Conservation (phyloP, 2,329 filamentous ascomycete species). For the Fusarium sp. region DNA sequence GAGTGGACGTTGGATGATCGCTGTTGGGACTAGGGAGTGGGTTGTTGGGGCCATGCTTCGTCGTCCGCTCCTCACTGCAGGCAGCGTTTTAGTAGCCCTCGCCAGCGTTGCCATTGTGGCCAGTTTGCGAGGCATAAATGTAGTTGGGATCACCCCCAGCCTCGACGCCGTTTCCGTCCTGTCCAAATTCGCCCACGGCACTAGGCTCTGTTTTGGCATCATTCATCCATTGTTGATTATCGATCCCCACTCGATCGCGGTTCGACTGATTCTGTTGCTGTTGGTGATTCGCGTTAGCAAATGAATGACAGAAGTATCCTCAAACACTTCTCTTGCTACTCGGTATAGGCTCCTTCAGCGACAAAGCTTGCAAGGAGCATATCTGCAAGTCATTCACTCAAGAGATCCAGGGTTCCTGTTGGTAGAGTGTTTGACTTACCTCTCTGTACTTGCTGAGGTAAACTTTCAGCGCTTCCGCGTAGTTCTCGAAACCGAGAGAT, state of each 20-base stretch:
- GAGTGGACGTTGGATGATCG: not conserved
- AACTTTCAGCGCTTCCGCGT: constrained; percentile 96
- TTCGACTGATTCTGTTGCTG: constrained; percentile 55
- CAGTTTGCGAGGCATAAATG: constrained; percentile 62
- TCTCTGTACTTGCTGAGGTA: constrained; percentile 98
- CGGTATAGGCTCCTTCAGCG: not conserved
- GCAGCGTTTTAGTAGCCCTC: constrained; percentile 58
- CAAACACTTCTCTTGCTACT: not conserved
- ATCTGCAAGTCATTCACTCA: not conserved
- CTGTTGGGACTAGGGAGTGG: not conserved
- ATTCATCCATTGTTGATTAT: constrained; percentile 47
- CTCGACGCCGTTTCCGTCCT: constrained; percentile 54
- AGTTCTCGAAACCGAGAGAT: constrained; percentile 98
- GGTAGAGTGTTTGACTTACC: constrained; percentile 64
- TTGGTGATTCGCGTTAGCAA: constrained; percentile 10
- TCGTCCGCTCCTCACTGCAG: not conserved
- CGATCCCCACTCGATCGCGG: constrained; percentile 48
- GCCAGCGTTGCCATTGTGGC: constrained; percentile 65
- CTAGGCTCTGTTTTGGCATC: constrained; percentile 46
- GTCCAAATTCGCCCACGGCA: constrained; percentile 51
- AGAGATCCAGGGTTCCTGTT: not conserved
- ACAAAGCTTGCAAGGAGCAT: not conserved
- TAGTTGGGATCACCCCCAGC: constrained; percentile 54
- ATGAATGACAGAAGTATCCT: not conserved
- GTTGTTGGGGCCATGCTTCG: not conserved